Percentiles rank a stretch among this genome's conserved stretches.
Conservation (phyloP, 2,329 filamentous ascomycete genomes). For the Sclerotinia trifoliorum region DNA sequence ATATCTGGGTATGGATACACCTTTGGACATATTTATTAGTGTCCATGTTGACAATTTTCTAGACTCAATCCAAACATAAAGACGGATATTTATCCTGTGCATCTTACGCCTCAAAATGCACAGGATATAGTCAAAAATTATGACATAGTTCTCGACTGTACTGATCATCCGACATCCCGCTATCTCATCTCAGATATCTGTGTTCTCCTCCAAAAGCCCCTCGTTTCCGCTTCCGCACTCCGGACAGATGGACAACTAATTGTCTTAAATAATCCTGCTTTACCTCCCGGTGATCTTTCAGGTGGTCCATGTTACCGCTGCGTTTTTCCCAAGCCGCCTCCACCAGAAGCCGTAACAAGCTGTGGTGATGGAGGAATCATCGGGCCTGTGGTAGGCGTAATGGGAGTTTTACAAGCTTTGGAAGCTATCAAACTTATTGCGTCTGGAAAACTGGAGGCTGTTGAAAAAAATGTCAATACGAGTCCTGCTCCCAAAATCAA, state of each 20-base stretch:
- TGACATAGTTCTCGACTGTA: conserved; percentile 89
- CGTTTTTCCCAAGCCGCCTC: conserved; percentile 84
- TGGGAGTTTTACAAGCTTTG: conserved; percentile 89
- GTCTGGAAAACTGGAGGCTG: conserved; percentile 29
- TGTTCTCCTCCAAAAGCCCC: conserved; percentile 72
- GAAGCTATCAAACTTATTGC: conserved; percentile 84
- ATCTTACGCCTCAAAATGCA: conserved; percentile 69
- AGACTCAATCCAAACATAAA: conserved; percentile 71
- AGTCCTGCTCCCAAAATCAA: conserved; percentile 26
- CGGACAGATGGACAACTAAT: conserved; percentile 88
- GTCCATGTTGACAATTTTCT: background rate
- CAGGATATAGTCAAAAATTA: conserved; percentile 65
- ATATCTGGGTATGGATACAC: conserved; percentile 50
- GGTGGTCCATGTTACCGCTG: conserved; percentile 92
- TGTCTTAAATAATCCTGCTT: conserved; percentile 77
- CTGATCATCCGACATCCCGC: conserved; percentile 85
- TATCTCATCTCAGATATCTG: conserved; percentile 92
- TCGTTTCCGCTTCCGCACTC: conserved; percentile 87
- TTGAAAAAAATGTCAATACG: conserved; percentile 28
- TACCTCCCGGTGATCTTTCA: conserved; percentile 52
- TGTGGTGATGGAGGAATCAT: conserved; percentile 93
- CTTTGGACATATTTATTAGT: background rate
- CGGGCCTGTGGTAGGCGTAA: conserved; percentile 86
- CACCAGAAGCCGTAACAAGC: conserved; percentile 75
- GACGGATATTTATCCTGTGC: conserved; percentile 61